Evolutionary conservation across 495 filamentous ascomycete genomes (phyloP).

Genomic region (Neurospora sp.): DNA sequence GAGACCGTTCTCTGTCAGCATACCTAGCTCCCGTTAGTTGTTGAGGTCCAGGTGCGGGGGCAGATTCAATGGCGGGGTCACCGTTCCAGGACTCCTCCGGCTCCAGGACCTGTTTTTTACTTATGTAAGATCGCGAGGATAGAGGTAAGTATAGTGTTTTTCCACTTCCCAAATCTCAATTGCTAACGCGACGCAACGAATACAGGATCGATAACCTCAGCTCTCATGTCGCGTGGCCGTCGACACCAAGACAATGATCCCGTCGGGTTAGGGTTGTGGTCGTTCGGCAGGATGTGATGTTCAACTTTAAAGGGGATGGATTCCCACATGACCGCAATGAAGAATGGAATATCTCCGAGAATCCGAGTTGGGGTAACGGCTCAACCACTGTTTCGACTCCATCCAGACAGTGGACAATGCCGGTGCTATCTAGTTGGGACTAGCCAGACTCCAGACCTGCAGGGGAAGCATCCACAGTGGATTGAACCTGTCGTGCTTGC

Average conservation of each 20-base stretch:
- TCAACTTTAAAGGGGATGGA: background rate
- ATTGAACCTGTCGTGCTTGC: background rate
- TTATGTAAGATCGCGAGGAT: background rate
- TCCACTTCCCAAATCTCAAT: background rate
- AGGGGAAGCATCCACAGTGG: background rate
- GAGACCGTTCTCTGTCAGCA: background rate
- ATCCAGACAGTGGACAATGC: too few species aligned
- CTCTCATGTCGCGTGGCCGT: background rate
- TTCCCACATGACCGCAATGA: background rate
- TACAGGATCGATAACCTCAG: background rate
- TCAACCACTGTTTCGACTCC: too few species aligned
- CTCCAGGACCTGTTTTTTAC: background rate
- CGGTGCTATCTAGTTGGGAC: too few species aligned
- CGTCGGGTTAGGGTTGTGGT: background rate
- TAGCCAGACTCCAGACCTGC: too few species aligned
- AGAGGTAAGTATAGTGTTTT: background rate
- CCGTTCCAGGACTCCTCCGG: background rate
- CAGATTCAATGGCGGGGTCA: background rate
- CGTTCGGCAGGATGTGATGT: background rate
- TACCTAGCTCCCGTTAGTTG: background rate
- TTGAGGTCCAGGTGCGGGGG: background rate
- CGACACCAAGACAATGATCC: background rate
- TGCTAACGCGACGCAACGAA: background rate
- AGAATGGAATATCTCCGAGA: background rate
- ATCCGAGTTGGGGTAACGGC: too few species aligned